Conservation (phyloP, 179 eudicot genomes). For the Monotropa hypopitys region DNA sequence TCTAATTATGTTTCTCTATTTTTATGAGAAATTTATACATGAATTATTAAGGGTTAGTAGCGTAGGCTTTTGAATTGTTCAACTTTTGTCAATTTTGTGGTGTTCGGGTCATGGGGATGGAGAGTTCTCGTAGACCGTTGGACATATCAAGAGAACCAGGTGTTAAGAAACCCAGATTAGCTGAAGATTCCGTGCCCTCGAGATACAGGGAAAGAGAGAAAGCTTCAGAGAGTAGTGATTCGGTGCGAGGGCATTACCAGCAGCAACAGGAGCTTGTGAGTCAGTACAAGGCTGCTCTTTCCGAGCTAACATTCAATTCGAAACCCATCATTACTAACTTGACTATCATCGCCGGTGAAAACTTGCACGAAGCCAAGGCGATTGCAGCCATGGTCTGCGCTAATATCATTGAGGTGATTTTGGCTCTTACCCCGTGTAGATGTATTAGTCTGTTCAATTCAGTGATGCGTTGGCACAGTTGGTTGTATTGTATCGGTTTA, state of each 20-base stretch:
- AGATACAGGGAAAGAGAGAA: slow-evolving; percentile 32
- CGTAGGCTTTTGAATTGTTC: neutral
- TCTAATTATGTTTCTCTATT: neutral
- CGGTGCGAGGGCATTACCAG: slow-evolving; percentile 34
- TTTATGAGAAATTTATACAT: neutral
- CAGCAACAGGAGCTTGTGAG: slow-evolving; percentile 63
- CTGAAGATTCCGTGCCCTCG: slow-evolving; percentile 27
- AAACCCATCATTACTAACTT: slow-evolving; percentile 92
- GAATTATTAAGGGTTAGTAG: slow-evolving; percentile 3
- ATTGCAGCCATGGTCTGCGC: slow-evolving; percentile 59
- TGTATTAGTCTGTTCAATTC: slow-evolving; percentile 12
- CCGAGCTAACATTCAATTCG: slow-evolving; percentile 86
- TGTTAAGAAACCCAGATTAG: slow-evolving; percentile 51
- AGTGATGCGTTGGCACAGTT: slow-evolving; percentile 11
- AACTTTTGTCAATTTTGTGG: neutral
- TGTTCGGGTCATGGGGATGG: slow-evolving; percentile 44
- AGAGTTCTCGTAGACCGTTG: slow-evolving; percentile 63
- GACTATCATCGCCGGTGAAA: slow-evolving; percentile 93
- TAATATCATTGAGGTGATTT: slow-evolving; percentile 85
- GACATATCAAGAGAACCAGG: slow-evolving; percentile 60
- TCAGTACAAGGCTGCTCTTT: slow-evolving; percentile 75
- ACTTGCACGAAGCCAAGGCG: slow-evolving; percentile 73
- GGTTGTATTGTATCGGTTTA: neutral
- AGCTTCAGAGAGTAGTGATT: slow-evolving; percentile 31
- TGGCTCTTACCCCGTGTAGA: slow-evolving; percentile 11